A percentile compares a stretch with the other conserved stretches of the same genome.
phyloP scores from a whole-genome alignment of 371 early-diverging fungal species.

The Blastocladiella emersonii region DNA sequence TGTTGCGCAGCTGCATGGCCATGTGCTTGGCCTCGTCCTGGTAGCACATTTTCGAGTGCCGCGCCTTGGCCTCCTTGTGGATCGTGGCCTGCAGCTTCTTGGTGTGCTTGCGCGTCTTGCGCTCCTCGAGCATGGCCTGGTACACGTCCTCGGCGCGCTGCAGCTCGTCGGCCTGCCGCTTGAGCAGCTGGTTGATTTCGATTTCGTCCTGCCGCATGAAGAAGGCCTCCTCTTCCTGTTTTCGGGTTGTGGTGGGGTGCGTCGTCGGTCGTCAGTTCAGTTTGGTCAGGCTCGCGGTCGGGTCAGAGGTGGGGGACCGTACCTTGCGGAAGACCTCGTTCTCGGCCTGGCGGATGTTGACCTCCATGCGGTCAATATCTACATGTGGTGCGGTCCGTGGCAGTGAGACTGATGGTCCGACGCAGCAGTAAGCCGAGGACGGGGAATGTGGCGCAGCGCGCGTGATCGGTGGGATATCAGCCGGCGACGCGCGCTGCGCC shows the following conservation, averaged over 20 bases:
- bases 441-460: no score
- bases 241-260: no score
- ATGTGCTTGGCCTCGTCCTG: constrained; percentile 13
- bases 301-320: neutral
- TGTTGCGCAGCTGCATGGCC: constrained; percentile 3
- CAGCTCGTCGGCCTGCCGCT: neutral
- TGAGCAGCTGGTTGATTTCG: neutral
- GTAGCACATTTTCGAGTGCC: neutral
- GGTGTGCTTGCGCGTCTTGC: neutral
- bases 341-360: neutral
- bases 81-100: neutral
- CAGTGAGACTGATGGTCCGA: no score
- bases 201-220: constrained; percentile 1
- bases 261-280: neutral
- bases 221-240: constrained; percentile 1
- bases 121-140: neutral
- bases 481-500: no score
- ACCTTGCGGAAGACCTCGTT: constrained; percentile 4
- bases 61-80: constrained; percentile 1
- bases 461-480: no score
- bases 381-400: no score
- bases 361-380: neutral
- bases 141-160: neutral
- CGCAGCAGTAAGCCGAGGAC: no score
- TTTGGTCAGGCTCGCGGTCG: neutral